These are phyloP conservation scores for Coemansia sp. DNA, from an alignment of 192 early-diverging fungal species.

Conservation along the genomic window DNA sequence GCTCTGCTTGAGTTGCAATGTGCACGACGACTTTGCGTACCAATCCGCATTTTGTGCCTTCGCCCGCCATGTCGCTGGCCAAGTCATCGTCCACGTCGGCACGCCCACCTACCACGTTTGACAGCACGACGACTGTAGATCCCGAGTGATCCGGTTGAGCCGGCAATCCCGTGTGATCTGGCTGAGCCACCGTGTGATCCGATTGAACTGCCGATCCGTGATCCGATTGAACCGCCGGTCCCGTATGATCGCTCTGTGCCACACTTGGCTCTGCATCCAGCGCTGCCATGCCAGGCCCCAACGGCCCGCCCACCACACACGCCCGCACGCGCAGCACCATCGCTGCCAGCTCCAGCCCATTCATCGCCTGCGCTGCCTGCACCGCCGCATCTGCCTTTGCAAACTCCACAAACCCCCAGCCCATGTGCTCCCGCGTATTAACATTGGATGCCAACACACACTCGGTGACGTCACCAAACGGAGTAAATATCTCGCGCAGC, in stretches of 20 bases:
- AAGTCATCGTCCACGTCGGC: constrained; percentile 79
- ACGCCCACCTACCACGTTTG: constrained; percentile 69
- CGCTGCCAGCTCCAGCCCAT: constrained; percentile 76
- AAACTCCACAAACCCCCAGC: constrained; percentile 87
- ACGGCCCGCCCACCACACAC: constrained; percentile 73
- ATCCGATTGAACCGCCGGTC: no score
- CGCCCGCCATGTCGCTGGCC: constrained; percentile 79
- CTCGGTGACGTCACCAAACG: constrained; percentile 74
- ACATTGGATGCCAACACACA: constrained; percentile 72
- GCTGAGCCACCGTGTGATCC: no score
- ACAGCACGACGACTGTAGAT: constrained; percentile 60
- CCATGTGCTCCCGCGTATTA: constrained; percentile 68
- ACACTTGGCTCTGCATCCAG: constrained; percentile 58
- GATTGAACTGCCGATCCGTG: no score
- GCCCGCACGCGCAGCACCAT: constrained; percentile 64
- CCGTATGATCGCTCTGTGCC: neutral
- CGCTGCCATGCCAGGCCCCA: constrained; percentile 77
- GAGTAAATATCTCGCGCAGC: constrained; percentile 74
- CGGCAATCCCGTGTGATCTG: no score
- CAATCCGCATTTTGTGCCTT: constrained; percentile 78
- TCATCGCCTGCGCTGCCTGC: constrained; percentile 67
- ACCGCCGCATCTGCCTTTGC: constrained; percentile 59
- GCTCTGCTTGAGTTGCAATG: constrained; percentile 40
- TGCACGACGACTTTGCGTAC: constrained; percentile 68
- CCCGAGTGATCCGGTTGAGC: neutral